Evolutionary conservation across 2,329 filamentous ascomycete species (phyloP), one percentile per base, ranked within the genome.

Genomic region (Rhinocladiella similis): DNA sequence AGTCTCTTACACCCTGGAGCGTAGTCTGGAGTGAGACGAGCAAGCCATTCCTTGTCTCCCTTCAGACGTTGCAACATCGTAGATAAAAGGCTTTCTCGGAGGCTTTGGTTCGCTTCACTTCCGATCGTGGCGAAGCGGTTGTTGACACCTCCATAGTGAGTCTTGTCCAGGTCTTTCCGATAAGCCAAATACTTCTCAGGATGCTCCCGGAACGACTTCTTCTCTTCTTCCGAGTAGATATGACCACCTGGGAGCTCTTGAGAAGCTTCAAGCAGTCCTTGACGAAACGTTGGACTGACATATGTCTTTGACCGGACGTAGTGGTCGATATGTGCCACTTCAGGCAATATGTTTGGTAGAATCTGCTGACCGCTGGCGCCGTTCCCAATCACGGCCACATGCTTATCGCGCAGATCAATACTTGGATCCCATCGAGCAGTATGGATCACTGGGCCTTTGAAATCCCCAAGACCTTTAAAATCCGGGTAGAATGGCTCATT

Each of bases 311-410:
- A 51, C 14, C 49, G 16, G n/a, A 43, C 36, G 18, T 51, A 51
- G 20, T 51, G 49, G 35, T 51, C 49, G 29, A 51, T 51, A 36
- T 51, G 49, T 16, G 49, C 20, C 43, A 68, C 72, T 13, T 70
- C 63, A 7, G 70, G 69, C 47, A 75, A 71, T 43, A 57, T 63
- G 46, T 56, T 39, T 54, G 66, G 66, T 5, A 73, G 57, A 46
- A 74, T 72, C 54, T 74, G 75, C 13, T 76, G 74, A 0, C 67
- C 73, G 5, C 67, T 72, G 2, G 66, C 65, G 0, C 68, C 67
- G 25, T 63, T 66, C 1, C 68, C 67, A 38, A 70, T 66, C 0
- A 70, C 50, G n/a, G 62, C 67, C 14, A 70, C 56, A 1, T 53
- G 53, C 20, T 68, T 69, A 13, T 56, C 62, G 58, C 50, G 13